A percentile compares a stretch with the other conserved stretches of the same genome.
Evolutionary conservation across 1,139 yeast species (phyloP).

Genomic region (Blastobotrys illinoisensis): DNA sequence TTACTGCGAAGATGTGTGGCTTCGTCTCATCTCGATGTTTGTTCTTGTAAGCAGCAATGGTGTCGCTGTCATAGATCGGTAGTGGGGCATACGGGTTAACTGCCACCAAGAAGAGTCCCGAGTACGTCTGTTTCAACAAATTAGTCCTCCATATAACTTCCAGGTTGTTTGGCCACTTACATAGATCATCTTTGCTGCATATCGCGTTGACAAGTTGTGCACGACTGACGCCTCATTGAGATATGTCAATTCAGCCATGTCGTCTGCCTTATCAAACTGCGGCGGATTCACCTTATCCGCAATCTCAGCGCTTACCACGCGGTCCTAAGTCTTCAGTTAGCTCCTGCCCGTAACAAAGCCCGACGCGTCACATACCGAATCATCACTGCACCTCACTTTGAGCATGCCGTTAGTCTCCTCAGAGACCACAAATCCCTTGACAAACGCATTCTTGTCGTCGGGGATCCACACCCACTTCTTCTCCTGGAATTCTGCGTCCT

Average conservation of each 20-base stretch:
- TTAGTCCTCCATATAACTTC: background rate
- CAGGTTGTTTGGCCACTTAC: constrained; percentile 24
- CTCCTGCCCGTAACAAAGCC: background rate
- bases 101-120: constrained; percentile 91
- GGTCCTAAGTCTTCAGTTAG: constrained; percentile 30
- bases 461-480: constrained; percentile 81
- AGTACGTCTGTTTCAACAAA: constrained; percentile 41
- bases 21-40: constrained; percentile 43
- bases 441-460: constrained; percentile 57
- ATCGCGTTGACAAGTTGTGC: constrained; percentile 72
- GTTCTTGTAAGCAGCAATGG: constrained; percentile 49
- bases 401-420: constrained; percentile 47
- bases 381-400: constrained; percentile 49
- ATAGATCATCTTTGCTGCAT: constrained; percentile 72
- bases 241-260: constrained; percentile 93
- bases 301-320: constrained; percentile 40
- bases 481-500: constrained; percentile 48
- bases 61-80: constrained; percentile 64
- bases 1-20: constrained; percentile 90
- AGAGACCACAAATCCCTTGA: constrained; percentile 62
- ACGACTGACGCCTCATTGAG: constrained; percentile 93
- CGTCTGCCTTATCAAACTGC: constrained; percentile 87
- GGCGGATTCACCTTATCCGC: constrained; percentile 73
- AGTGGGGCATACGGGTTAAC: constrained; percentile 83
- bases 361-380: constrained; percentile 32